Base-by-base conservation (phyloP, 2,329 filamentous ascomycete genomes). In the Xylaria sp. region DNA sequence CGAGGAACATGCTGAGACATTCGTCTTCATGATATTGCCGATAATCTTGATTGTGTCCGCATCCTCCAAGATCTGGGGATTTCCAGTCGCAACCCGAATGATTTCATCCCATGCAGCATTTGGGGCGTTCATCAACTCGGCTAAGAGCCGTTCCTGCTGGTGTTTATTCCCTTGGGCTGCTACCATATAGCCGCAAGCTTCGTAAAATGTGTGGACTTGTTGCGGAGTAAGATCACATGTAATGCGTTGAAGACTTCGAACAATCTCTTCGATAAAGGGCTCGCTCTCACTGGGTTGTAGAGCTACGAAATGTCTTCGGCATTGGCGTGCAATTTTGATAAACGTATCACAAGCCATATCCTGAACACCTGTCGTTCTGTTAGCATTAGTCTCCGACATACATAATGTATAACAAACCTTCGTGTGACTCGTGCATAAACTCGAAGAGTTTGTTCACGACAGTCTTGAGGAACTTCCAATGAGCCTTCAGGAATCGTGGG, bases 261-360 rank as follows among this genome's bases (percentile, higher is more conserved):
- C 95, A 73, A 99, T 99, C 82, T 99, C 96, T 77, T 99, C 96
- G 69, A 99, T 99, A 77, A 99, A 99, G 0, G 96, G 93, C 79
- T 99, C 96, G 60, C 84, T 90, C 83, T 99, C 96, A 69, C 94
- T 96, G 22, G 95, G 93, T 79, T 99, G 96, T 38, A 97, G 86
- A 17, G 95, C 94, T 69, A 99, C 96, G 78, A 99, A 99, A 80
- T 99, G 96, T 64, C 96, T 90, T 77, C 96, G 92, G 82, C 96
- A 99, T 80, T 98, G 97, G 79, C 96, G 95, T 29, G 96, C 96
- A 78, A 99, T 99, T 85, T 99, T 99, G 82, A 99, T 99, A 76
- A 99, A 99, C 0, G 96, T 99, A 81, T 99, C 96, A 79, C 96
- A 99, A 75, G 96, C 96, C 96, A 99, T 99, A 81, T 99, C 96